Evolutionary conservation across 192 early-diverging fungal genomes (phyloP).

Genomic region (Lobosporangium transversale): DNA sequence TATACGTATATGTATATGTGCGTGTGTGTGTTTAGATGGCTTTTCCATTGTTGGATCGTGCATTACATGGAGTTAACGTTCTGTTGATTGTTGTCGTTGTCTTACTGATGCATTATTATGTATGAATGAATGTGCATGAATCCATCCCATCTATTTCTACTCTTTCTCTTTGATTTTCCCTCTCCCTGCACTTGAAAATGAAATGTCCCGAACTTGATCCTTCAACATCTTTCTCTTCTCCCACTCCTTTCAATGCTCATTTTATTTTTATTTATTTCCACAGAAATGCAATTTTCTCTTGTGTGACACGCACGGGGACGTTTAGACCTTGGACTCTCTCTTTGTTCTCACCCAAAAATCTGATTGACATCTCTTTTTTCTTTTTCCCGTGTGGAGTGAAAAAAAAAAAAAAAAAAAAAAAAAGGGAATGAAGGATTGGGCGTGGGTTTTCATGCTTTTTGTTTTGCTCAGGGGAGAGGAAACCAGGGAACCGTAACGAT

Average conservation of each 20-base stretch:
- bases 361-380: too few species aligned
- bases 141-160: neutral
- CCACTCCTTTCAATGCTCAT: neutral
- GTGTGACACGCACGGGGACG: constrained; percentile 4
- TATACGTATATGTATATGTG: neutral
- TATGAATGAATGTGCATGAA: neutral
- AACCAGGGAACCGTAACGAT: too few species aligned
- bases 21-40: neutral
- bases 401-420: too few species aligned
- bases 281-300: constrained; percentile 7
- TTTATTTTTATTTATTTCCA: too few species aligned
- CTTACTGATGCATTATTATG: neutral
- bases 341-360: too few species aligned
- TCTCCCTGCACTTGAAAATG: too few species aligned
- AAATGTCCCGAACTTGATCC: neutral
- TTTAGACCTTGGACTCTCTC: too few species aligned
- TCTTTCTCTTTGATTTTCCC: neutral
- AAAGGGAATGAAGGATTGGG: neutral
- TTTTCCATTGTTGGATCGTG: too few species aligned
- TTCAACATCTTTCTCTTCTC: neutral
- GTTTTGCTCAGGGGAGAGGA: too few species aligned
- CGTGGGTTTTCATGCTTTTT: neutral
- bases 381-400: too few species aligned
- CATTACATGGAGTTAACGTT: too few species aligned
- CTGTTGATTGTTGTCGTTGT: too few species aligned